Evolutionary conservation across 768 basidiomycete genomes (phyloP).

Genomic region (Trametopsis cervina): DNA sequence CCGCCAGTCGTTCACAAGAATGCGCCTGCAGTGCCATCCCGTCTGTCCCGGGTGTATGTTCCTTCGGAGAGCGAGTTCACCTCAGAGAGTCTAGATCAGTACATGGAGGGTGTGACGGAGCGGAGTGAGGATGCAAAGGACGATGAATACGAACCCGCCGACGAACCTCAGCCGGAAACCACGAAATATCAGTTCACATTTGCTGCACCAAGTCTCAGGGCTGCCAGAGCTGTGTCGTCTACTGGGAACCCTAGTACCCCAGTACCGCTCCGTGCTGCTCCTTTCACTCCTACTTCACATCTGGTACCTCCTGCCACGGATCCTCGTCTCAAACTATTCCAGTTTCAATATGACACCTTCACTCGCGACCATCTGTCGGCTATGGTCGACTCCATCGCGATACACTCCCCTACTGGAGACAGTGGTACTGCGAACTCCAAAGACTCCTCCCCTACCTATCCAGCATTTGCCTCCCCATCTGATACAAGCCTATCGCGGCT

Average conservation of each 20-base stretch:
- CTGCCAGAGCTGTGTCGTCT: slow-evolving; percentile 23
- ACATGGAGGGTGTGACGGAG: neutral
- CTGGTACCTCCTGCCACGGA: slow-evolving; percentile 42
- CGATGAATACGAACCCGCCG: neutral
- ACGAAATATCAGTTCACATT: slow-evolving; percentile 71
- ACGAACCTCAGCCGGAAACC: neutral
- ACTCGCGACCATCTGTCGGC: slow-evolving; percentile 92
- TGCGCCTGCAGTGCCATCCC: slow-evolving; percentile 25
- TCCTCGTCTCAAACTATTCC: slow-evolving; percentile 79
- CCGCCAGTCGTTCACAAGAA: slow-evolving; percentile 17
- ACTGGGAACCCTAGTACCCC: slow-evolving; percentile 53
- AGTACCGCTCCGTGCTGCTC: slow-evolving; percentile 24
- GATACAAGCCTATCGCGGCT: slow-evolving; percentile 43
- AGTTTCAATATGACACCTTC: slow-evolving; percentile 93
- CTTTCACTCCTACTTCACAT: slow-evolving; percentile 18
- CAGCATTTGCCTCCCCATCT: slow-evolving; percentile 24
- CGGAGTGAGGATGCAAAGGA: neutral
- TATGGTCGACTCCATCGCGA: slow-evolving; percentile 91
- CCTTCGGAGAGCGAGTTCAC: slow-evolving; percentile 20
- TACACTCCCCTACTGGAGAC: slow-evolving; percentile 58
- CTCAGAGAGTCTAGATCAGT: slow-evolving; percentile 1
- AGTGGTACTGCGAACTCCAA: slow-evolving; percentile 35
- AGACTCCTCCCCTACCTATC: slow-evolving; percentile 40
- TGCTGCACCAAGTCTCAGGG: slow-evolving; percentile 42
- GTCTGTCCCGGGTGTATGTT: slow-evolving; percentile 30